Base-by-base conservation (phyloP, 352 stramenopile genomes). In the Plasmopara halstedii region DNA sequence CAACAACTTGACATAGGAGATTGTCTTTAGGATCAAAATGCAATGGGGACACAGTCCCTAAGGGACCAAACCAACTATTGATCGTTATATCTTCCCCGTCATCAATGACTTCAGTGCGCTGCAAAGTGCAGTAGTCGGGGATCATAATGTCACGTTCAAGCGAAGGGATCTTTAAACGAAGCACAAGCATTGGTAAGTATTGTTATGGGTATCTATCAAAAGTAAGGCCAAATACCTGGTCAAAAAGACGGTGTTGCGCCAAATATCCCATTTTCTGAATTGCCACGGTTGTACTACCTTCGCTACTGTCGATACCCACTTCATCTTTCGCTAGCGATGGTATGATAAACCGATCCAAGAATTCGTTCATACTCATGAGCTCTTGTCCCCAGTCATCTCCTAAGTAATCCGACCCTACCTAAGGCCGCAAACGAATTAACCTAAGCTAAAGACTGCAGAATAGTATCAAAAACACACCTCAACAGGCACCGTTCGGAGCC, bases 21-120 rank as follows among this genome's bases (percentile, higher is more conserved):
- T 96, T 96, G 61, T 96, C 85, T 51, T 89, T 89, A 7, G 77
- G 83, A 33, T 96, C 86, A 41, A 86, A 92, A 53, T 96, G 86
- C 43, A 94, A 55, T 11, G 86, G 86, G 5, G 85, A 95, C 5
- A 94, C 66, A 0, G 86, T 96, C 13, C 64, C 64, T 3, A 52
- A 43, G 0, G 86, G 86, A 9, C 86, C 86, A 27, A 95, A 91
- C 85, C 86, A 96, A 19, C 80, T 77, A 46, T 96, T 94, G 17
- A 88, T 57, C 0, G 81, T 75, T 13, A 96, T 73, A 43, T 88
- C 60, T 5, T 74, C 60, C 5, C 73, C 54, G 2, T 76, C 66
- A 10, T 78, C 56, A 8, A n/a, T 14, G 1, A 45, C 40, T 19
- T 73, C 61, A 27, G 72, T 53, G 29, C 76, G 66, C 23, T 72